Evolutionary conservation across 2,329 filamentous ascomycete species (phyloP).

Genomic region (Leptographium flavum): DNA sequence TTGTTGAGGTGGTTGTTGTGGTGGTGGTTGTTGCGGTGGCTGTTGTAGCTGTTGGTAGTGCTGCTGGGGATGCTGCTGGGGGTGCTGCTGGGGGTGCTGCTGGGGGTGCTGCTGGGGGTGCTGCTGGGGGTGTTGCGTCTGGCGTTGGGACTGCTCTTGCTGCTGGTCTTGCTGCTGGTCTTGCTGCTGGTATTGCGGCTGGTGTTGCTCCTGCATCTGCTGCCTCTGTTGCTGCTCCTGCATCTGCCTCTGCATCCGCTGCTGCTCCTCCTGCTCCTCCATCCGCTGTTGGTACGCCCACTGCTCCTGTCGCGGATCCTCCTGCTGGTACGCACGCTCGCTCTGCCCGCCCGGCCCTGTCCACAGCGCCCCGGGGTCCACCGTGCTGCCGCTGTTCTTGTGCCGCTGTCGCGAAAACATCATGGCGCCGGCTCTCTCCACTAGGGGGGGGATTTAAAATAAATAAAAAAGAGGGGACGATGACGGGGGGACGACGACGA

Average conservation of each 20-base stretch:
- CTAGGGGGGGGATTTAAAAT: background rate
- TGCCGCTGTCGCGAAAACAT: background rate
- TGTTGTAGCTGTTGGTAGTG: background rate
- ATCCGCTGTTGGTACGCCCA: background rate
- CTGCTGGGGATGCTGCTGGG: background rate
- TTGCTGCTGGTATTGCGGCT: constrained; percentile 5
- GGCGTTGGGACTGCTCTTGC: background rate
- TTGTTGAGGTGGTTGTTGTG: background rate
- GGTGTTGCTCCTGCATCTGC: background rate
- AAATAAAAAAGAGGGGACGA: background rate
- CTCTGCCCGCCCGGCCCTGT: too few species aligned
- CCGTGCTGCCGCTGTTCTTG: background rate
- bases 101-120: background rate
- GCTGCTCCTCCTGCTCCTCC: background rate
- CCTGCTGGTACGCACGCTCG: background rate
- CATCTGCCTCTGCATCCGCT: background rate
- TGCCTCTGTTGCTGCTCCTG: background rate
- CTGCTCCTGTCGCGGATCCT: background rate
- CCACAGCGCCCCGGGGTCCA: background rate
- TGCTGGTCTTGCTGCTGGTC: constrained; percentile 3
- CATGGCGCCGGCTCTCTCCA: background rate
- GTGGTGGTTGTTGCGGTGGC: background rate
- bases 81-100: background rate
- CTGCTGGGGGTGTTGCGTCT: background rate
- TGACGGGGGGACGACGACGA: too few species aligned